Evolutionary conservation across 2,329 filamentous ascomycete genomes (phyloP), one percentile per base, ranked within the genome.

Genomic region (Talaromyces albobiverticillius): DNA sequence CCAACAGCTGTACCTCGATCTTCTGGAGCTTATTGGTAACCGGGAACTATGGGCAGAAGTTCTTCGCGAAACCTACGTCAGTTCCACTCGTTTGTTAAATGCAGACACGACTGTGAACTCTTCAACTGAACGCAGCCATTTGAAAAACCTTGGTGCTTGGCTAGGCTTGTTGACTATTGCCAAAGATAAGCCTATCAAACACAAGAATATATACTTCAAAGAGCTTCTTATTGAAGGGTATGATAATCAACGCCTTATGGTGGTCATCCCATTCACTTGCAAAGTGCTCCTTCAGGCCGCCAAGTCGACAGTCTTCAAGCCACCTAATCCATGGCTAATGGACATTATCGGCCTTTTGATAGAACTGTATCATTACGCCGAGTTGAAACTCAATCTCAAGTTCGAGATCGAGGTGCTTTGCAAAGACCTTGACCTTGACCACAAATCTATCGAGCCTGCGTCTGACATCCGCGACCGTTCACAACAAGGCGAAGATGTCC

Each of bases 341-440:
- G 94, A 99, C 64, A 94, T 99, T 51, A 84, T 99, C 53, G 84
- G 89, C 59, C 79, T 97, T 7, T 80, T 99, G 32, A 89, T 96
- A 63, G 95, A 99, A 67, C 80, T 99, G 3, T 99, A 99, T 66
- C 88, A 96, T 65, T 88, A 89, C 64, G 90, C 90, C 13, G 93
- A 96, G 63, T 78, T 99, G 53, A 97, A 97, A 70, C 82, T 99
- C 34, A 97, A 97, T 62, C 85, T 96, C 49, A 99, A 97, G 65
- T 99, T 99, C 63, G 94, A 99, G 71, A 97, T 99, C 55, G 94
- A 99, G 71, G 92, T 99, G 23, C 81, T 99, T 22, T 99, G 92
- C 78, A 95, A 95, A 68, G 92, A 92, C 11, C 78, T 99, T 14
- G 87, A 87, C 52, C 79, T 97, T n/a, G 91, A 97, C 59, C 88